Percentiles rank a stretch among this genome's conserved stretches.
These are phyloP conservation scores for Microcos paniculata DNA, from an alignment of 345 rosid genomes.

Conservation along the genomic window DNA sequence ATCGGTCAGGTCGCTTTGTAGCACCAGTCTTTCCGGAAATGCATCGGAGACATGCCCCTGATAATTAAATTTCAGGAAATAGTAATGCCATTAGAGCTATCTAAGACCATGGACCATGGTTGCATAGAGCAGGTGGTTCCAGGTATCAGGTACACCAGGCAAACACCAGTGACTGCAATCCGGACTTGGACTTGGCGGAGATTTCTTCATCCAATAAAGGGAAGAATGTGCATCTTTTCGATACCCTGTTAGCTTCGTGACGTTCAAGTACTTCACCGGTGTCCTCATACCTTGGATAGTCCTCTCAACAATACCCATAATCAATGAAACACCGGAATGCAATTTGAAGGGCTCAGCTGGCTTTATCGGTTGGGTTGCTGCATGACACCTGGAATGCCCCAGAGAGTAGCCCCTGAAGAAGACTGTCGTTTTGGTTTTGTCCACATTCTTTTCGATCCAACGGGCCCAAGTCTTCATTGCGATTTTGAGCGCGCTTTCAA, in stretches of 20 bases:
- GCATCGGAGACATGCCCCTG: slow-evolving; percentile 51
- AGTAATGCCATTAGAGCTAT: slow-evolving; percentile 5
- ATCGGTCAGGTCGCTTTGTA: slow-evolving; percentile 23
- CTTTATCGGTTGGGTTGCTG: slow-evolving; percentile 27
- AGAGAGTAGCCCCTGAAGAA: slow-evolving; percentile 49
- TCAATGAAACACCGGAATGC: slow-evolving; percentile 16
- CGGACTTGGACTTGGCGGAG: not conserved
- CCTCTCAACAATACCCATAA: slow-evolving; percentile 18
- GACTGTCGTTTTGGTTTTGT: slow-evolving; percentile 30
- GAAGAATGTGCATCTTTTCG: slow-evolving; percentile 50
- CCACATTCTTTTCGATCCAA: slow-evolving; percentile 38
- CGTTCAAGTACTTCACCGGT: slow-evolving; percentile 35
- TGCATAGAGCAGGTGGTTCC: slow-evolving; percentile 52
- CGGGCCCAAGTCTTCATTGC: slow-evolving; percentile 41
- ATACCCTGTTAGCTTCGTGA: slow-evolving; percentile 38
- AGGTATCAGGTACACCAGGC: slow-evolving; percentile 60
- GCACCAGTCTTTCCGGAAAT: slow-evolving; percentile 36
- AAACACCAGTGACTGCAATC: slow-evolving; percentile 71
- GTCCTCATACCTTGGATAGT: slow-evolving; percentile 30
- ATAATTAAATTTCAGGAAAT: not conserved
- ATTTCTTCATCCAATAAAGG: slow-evolving; percentile 30
- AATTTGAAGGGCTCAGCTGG: slow-evolving; percentile 15
- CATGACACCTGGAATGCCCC: slow-evolving; percentile 31
- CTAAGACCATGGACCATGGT: slow-evolving; percentile 34
- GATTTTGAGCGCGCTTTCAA: slow-evolving; percentile 27